These are phyloP conservation scores for Nothophytophthora sp. DNA, from an alignment of 352 stramenopile genomes.

Conservation along the genomic window DNA sequence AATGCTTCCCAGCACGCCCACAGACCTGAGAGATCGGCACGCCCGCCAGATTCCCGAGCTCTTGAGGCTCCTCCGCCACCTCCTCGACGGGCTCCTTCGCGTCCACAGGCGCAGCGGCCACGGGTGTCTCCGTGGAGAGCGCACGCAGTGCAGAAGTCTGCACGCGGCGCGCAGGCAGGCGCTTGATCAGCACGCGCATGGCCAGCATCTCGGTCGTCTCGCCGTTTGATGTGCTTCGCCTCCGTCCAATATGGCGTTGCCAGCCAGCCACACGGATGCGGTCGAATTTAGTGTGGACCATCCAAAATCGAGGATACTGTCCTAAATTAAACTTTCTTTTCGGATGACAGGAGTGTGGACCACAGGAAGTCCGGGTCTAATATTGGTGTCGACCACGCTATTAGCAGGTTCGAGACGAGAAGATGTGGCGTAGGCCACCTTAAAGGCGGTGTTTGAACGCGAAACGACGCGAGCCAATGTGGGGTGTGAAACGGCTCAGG, in stretches of 20 bases:
- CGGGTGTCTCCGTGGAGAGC: conserved; percentile 39
- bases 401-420: too few species aligned
- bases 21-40: conserved; percentile 56
- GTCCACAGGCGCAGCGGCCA: background rate
- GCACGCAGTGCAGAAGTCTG: conserved; percentile 28
- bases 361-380: too few species aligned
- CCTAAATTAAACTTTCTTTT: too few species aligned
- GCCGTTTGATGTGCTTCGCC: conserved; percentile 6
- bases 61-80: conserved; percentile 19
- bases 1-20: background rate
- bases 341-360: too few species aligned
- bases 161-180: conserved; percentile 20
- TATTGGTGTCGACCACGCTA: too few species aligned
- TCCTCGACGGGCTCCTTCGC: conserved; percentile 4
- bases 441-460: too few species aligned
- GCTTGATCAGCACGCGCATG: conserved; percentile 55
- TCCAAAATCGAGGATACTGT: conserved; percentile 8
- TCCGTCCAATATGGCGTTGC: conserved; percentile 22
- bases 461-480: conserved; percentile 15
- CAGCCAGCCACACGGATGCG: conserved; percentile 27
- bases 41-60: conserved; percentile 53
- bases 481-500: too few species aligned
- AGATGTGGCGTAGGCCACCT: too few species aligned
- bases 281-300: conserved; percentile 19
- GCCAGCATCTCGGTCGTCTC: conserved; percentile 42